Conservation (phyloP, 1,139 yeast genomes). For the Candida albicans region DNA sequence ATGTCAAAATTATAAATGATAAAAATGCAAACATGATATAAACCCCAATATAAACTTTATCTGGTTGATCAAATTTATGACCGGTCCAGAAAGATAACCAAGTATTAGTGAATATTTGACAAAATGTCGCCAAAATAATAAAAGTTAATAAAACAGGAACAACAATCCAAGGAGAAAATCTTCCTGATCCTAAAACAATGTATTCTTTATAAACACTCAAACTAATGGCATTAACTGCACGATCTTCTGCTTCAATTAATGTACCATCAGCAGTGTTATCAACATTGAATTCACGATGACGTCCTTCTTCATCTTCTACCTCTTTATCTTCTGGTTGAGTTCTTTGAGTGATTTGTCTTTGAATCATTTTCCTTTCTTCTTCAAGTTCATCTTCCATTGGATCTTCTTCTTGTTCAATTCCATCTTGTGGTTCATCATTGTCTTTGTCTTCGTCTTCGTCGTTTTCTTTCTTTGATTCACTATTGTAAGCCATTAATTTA, state of each 20-base stretch:
- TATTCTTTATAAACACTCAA: slow-evolving; percentile 40
- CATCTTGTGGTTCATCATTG: slow-evolving; percentile 9
- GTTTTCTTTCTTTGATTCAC: slow-evolving; percentile 21
- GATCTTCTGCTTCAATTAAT: slow-evolving; percentile 31
- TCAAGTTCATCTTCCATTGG: slow-evolving; percentile 17
- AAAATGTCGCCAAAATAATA: slow-evolving; percentile 52
- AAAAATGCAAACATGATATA: slow-evolving; percentile 58
- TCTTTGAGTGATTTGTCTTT: slow-evolving; percentile 18
- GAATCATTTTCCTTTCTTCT: slow-evolving; percentile 21
- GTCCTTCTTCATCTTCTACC: slow-evolving; percentile 22
- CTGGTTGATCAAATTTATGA: slow-evolving; percentile 46
- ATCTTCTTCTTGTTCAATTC: slow-evolving; percentile 16
- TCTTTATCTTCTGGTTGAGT: slow-evolving; percentile 11
- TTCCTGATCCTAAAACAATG: slow-evolving; percentile 58
- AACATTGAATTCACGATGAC: slow-evolving; percentile 20
- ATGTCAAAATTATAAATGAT: slow-evolving; percentile 35
- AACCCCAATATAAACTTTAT: slow-evolving; percentile 69
- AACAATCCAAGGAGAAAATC: slow-evolving; percentile 24
- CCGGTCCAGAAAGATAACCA: slow-evolving; percentile 89
- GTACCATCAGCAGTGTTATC: slow-evolving; percentile 31
- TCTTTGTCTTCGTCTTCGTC: slow-evolving; percentile 21
- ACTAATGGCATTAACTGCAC: slow-evolving; percentile 43
- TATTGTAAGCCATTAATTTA: slow-evolving; percentile 49
- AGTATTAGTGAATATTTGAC: slow-evolving; percentile 65
- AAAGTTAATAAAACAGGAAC: slow-evolving; percentile 24